Evolutionary conservation across 495 filamentous ascomycete genomes (phyloP), one percentile per base, ranked within the genome.

Genomic region (Aspergillus campestris): DNA sequence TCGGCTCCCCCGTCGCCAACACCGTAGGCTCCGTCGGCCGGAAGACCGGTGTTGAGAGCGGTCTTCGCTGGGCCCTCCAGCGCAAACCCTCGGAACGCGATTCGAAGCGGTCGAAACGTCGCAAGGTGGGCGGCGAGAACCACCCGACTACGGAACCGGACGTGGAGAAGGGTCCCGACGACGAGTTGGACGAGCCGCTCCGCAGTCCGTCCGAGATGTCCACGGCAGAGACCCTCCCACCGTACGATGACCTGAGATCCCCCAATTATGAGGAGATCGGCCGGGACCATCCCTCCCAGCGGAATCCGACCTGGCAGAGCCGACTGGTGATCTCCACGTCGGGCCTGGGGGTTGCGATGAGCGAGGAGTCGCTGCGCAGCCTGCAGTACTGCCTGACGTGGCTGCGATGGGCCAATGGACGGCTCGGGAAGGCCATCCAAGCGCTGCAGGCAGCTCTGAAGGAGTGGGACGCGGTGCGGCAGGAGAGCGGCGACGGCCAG

Each of bases 311-410:
- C 28, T 94, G 87, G 89, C 80, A 83, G 53, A 83, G 82, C 8
- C 78, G 86, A 31, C 69, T 97, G 10, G 79, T 94, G 14, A 81
- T 94, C 48, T 82, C 81, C 10, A 94, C 89, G 0, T 90, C 86
- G 0, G 88, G 87, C 0, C 70, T 96, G 3, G 83, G 87, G 30
- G 82, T 89, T 13, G 88, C 91, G 0, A 86, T 97, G 74, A 89
- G 81, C 54, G 86, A 94, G 14, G 83, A 88, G 54, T 89, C 84
- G 37, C 66, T 94, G 9, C 71, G 77, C 9, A 86, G 79, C 46
- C 68, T 97, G 24, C 83, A 82, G 53, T 87, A 82, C 52, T 92
- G 86, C 52, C 67, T 95, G 11, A 71, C 74, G 13, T 82, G 83
- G 72, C 70, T 95, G n/a, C 73, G 78, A 35, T 78, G 79, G 73